phyloP scores from a whole-genome alignment of 2,329 filamentous ascomycete genomes.

The Xylariaceae sp. region DNA sequence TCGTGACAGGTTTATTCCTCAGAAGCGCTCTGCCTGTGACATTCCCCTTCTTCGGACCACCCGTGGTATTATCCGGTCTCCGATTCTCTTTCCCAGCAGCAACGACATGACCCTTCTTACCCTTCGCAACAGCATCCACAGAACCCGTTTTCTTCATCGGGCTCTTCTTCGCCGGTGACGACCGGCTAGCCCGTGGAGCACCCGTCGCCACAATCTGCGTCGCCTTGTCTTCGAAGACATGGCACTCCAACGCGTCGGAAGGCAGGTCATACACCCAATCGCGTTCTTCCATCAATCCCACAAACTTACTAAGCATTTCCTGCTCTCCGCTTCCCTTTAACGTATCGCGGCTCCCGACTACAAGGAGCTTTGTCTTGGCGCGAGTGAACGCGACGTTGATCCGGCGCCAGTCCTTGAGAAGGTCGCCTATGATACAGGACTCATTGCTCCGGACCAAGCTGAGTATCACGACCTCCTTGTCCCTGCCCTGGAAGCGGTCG shows the following conservation, averaged over 20 bases:
- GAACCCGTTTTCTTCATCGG: constrained; percentile 17
- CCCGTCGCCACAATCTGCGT: constrained; percentile 42
- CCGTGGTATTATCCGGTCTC: constrained; percentile 27
- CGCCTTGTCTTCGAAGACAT: constrained; percentile 57
- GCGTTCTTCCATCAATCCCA: constrained; percentile 68
- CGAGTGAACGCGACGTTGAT: constrained; percentile 96
- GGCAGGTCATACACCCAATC: constrained; percentile 77
- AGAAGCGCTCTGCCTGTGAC: constrained; percentile 58
- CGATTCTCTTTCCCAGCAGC: constrained; percentile 40
- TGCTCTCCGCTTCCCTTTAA: constrained; percentile 66
- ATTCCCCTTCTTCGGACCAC: constrained; percentile 47
- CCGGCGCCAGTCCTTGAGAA: constrained; percentile 84
- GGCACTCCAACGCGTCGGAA: constrained; percentile 55
- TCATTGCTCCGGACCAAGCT: constrained; percentile 86
- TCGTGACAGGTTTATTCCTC: constrained; percentile 61
- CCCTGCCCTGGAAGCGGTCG: constrained; percentile 91
- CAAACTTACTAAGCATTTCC: constrained; percentile 71
- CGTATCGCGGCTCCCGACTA: constrained; percentile 77
- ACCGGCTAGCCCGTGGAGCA: constrained; percentile 17
- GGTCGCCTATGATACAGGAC: constrained; percentile 74
- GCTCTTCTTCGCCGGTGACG: constrained; percentile 16
- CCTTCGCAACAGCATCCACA: constrained; percentile 7
- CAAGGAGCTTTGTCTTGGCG: constrained; percentile 84
- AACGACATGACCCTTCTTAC: neutral
- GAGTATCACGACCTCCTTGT: constrained; percentile 88